These are phyloP conservation scores for Periconia sp. DNA, from an alignment of 2,329 filamentous ascomycete species.

Conservation along the genomic window DNA sequence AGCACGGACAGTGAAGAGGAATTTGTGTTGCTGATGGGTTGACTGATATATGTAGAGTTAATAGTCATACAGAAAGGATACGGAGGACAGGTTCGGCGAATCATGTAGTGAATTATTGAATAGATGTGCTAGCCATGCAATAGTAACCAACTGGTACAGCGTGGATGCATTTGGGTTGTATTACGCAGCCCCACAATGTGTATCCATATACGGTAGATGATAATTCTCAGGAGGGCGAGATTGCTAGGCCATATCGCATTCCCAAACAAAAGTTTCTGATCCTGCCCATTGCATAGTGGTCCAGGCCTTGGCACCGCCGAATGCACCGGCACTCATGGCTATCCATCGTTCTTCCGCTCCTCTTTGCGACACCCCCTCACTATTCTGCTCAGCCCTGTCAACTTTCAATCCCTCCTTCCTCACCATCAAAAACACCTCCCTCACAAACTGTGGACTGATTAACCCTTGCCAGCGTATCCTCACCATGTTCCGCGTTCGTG, in stretches of 20 bases:
- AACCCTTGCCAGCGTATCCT: conserved; percentile 49
- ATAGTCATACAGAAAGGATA: too few species aligned
- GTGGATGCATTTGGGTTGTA: too few species aligned
- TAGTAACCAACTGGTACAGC: too few species aligned
- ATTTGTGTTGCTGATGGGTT: too few species aligned
- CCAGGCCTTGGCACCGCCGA: conserved; percentile 28
- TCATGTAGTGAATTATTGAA: too few species aligned
- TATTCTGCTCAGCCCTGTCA: conserved; percentile 12
- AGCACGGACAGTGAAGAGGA: too few species aligned
- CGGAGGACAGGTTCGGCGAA: too few species aligned
- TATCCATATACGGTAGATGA: too few species aligned
- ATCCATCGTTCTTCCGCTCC: conserved; percentile 29
- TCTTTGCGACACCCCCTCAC: conserved; percentile 9
- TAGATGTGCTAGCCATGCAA: too few species aligned
- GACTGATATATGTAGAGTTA: too few species aligned
- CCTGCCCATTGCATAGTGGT: conserved; percentile 37
- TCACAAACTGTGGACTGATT: conserved; percentile 39
- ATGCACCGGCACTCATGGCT: conserved; percentile 31
- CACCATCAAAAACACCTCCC: conserved; percentile 27
- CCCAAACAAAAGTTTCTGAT: conserved; percentile 38
- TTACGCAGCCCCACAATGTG: too few species aligned
- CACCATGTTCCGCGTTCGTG: conserved; percentile 27
- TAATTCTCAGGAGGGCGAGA: not conserved
- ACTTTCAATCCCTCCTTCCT: conserved; percentile 21
- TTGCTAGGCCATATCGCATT: conserved; percentile 15